Percentiles rank a stretch among this genome's conserved stretches.
phyloP scores from a whole-genome alignment of 1,139 yeast species.

The Taphrina pruni region DNA sequence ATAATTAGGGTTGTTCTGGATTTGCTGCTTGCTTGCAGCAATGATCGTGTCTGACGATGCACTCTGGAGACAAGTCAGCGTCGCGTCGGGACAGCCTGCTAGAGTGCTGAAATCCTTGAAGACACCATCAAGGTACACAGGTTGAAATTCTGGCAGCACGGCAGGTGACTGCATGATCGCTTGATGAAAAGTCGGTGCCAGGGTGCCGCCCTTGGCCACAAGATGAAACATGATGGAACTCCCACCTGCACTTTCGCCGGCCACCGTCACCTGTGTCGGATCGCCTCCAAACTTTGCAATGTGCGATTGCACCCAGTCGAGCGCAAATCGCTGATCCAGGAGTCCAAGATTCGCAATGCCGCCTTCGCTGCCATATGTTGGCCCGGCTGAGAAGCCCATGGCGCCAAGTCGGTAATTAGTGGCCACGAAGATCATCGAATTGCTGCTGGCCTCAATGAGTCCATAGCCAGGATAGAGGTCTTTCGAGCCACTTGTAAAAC shows the following conservation, averaged over 20 bases:
- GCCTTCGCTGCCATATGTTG: slow-evolving; percentile 6
- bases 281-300: slow-evolving; percentile 53
- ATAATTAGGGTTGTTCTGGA: background rate
- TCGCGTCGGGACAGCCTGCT: slow-evolving; percentile 11
- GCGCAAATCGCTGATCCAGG: slow-evolving; percentile 51
- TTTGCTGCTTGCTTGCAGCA: slow-evolving; percentile 5
- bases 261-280: slow-evolving; percentile 51
- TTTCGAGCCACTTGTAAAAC: slow-evolving; percentile 45
- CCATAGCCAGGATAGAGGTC: slow-evolving; percentile 24
- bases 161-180: slow-evolving; percentile 23
- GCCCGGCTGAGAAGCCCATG: slow-evolving; percentile 20
- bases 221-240: slow-evolving; percentile 42
- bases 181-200: slow-evolving; percentile 9
- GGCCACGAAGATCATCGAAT: slow-evolving; percentile 25
- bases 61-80: slow-evolving; percentile 6
- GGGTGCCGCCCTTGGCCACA: slow-evolving; percentile 13
- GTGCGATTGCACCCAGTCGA: slow-evolving; percentile 53
- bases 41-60: background rate
- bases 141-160: slow-evolving; percentile 5
- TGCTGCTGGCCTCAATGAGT: slow-evolving; percentile 14
- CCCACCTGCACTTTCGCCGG: slow-evolving; percentile 55
- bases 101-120: background rate
- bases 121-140: background rate
- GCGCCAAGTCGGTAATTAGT: slow-evolving; percentile 26
- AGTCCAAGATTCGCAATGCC: slow-evolving; percentile 50